Evolutionary conservation across 164 flowering plant genomes (phyloP).

Genomic region (Nelumbo lutea): DNA sequence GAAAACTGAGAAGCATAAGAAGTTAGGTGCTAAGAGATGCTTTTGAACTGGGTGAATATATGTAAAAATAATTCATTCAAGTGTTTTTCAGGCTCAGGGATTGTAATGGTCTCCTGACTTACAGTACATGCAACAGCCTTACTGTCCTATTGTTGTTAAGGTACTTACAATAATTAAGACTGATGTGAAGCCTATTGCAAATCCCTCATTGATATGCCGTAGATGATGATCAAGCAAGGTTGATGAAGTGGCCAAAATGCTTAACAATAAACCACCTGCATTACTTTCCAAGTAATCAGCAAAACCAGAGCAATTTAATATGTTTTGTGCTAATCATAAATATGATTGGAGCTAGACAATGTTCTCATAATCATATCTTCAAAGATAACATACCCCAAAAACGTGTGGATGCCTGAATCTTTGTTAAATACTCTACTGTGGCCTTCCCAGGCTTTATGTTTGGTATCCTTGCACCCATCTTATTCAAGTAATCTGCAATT

Average conservation of each 20-base stretch:
- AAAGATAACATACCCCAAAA: conserved; percentile 76
- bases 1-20: neutral
- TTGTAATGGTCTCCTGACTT: neutral
- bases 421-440: conserved; percentile 76
- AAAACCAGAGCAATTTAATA: conserved; percentile 4
- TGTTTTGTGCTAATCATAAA: neutral
- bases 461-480: conserved; percentile 98
- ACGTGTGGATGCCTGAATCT: conserved; percentile 94
- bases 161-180: conserved; percentile 84
- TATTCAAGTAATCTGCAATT: conserved; percentile 91
- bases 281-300: conserved; percentile 5
- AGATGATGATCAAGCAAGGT: conserved; percentile 78
- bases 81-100: no score
- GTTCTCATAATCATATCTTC: neutral
- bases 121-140: neutral
- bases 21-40: neutral
- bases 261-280: conserved; percentile 81
- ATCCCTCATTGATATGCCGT: conserved; percentile 73
- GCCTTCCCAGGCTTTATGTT: conserved; percentile 95
- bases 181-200: conserved; percentile 91
- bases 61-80: no score
- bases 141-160: neutral
- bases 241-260: conserved; percentile 86
- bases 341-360: neutral
- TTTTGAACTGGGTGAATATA: neutral